Conservation (phyloP, 805 yeast genomes). For the Starmerella apicola region DNA sequence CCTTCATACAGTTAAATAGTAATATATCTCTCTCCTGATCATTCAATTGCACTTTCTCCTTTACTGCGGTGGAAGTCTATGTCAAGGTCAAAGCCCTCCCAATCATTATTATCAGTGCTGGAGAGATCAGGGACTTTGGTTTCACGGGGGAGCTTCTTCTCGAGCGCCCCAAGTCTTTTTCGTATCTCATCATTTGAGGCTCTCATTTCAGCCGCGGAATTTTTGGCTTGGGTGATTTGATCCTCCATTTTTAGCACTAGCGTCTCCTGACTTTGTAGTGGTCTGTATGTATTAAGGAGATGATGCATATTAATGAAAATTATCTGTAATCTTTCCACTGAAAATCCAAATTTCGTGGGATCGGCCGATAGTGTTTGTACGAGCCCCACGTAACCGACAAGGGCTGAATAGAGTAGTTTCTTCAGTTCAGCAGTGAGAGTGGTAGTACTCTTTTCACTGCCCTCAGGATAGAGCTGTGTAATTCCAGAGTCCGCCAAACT, state of each 20-base stretch:
- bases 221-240: conserved; percentile 36
- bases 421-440: conserved; percentile 45
- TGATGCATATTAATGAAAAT: conserved; percentile 85
- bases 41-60: conserved; percentile 8
- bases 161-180: conserved; percentile 28
- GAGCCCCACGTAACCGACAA: conserved; percentile 70
- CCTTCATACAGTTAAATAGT: no score
- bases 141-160: conserved; percentile 22
- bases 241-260: conserved; percentile 60
- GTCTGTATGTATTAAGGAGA: conserved; percentile 77
- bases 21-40: no score
- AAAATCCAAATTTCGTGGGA: conserved; percentile 50
- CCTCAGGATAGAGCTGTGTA: conserved; percentile 47
- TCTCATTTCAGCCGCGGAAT: conserved; percentile 28
- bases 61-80: conserved; percentile 5
- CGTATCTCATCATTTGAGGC: conserved; percentile 33
- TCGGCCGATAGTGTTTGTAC: conserved; percentile 63
- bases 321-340: conserved; percentile 67
- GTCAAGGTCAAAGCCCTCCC: conserved; percentile 17
- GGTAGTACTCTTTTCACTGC: conserved; percentile 15
- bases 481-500: conserved; percentile 67
- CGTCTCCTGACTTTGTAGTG: conserved; percentile 89
- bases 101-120: conserved; percentile 1
- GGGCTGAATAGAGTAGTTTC: conserved; percentile 61
- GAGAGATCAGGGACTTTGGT: not conserved